These are phyloP conservation scores for Trebouxiophyceae sp. DNA, from an alignment of 163 green algal species.

Conservation along the genomic window DNA sequence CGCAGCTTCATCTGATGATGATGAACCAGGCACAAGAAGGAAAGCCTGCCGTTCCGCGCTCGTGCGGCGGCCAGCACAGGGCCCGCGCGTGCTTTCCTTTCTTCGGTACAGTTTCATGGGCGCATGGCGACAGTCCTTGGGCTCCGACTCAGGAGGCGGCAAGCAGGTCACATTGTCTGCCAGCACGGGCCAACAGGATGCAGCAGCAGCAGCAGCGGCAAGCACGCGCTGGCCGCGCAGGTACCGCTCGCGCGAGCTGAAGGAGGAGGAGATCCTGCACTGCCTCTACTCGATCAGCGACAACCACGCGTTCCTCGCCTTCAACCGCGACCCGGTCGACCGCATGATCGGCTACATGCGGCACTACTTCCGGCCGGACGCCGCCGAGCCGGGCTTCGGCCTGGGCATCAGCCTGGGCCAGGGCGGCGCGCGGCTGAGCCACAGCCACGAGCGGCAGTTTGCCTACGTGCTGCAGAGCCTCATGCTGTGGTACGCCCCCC, in stretches of 20 bases:
- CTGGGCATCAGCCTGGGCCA: slow-evolving; percentile 55
- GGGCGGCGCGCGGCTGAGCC: slow-evolving; percentile 78
- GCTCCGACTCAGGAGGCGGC: too few relatives aligned
- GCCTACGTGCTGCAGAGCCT: slow-evolving; percentile 78
- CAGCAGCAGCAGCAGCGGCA: too few relatives aligned
- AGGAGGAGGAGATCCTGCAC: slow-evolving; percentile 68
- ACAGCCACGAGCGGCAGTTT: slow-evolving; percentile 78
- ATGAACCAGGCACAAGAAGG: too few relatives aligned
- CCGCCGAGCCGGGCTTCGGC: slow-evolving; percentile 35
- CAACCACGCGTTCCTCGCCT: slow-evolving; percentile 91
- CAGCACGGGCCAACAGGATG: too few relatives aligned
- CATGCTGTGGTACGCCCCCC: slow-evolving; percentile 18
- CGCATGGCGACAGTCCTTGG: too few relatives aligned
- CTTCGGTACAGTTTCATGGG: too few relatives aligned
- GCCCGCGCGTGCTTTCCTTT: too few relatives aligned
- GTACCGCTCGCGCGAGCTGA: slow-evolving; percentile 19
- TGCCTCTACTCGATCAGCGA: slow-evolving; percentile 87
- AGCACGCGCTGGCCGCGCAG: background rate
- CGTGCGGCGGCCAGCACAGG: too few relatives aligned
- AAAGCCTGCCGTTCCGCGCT: too few relatives aligned
- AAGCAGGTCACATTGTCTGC: too few relatives aligned
- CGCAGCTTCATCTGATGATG: too few relatives aligned
- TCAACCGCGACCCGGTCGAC: slow-evolving; percentile 91
- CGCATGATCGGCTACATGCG: slow-evolving; percentile 71
- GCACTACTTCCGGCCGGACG: slow-evolving; percentile 46